Percentiles rank a stretch among this genome's conserved stretches.
Evolutionary conservation across 371 early-diverging fungal species (phyloP).

Genomic region (Syncephalastrum sp.): DNA sequence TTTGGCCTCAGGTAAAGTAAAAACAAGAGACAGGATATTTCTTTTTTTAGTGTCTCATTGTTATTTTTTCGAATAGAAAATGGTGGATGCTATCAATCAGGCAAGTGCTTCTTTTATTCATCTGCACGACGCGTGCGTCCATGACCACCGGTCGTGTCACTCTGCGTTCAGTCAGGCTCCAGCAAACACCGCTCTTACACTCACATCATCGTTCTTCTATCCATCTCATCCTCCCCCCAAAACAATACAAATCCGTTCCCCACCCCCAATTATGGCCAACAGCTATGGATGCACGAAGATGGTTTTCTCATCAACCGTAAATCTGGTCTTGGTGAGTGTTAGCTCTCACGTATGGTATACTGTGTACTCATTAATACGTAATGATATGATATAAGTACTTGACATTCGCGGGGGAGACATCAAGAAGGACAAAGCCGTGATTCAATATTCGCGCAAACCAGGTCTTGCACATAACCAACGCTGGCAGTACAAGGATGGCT

Average conservation of each 20-base stretch:
- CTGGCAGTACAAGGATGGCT: conserved; percentile 49
- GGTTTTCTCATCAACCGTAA: conserved; percentile 53
- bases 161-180: no score
- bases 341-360: no score
- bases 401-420: conserved; percentile 50
- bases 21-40: neutral
- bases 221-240: neutral
- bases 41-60: neutral
- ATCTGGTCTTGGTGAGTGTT: conserved; percentile 42
- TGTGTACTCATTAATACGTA: neutral
- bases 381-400: conserved; percentile 22
- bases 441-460: conserved; percentile 51
- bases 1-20: conserved; percentile 51
- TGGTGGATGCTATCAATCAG: conserved; percentile 48
- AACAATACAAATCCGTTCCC: neutral
- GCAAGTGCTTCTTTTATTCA: conserved; percentile 16
- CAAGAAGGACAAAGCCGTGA: conserved; percentile 38
- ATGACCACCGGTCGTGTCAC: no score
- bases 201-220: no score
- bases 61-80: conserved; percentile 28
- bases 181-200: no score
- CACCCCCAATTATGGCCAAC: neutral
- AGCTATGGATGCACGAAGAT: conserved; percentile 55
- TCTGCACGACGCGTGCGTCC: no score
- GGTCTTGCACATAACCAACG: conserved; percentile 50